phyloP scores from a whole-genome alignment of 805 yeast genomes.

The Hanseniaspora lachancei region DNA sequence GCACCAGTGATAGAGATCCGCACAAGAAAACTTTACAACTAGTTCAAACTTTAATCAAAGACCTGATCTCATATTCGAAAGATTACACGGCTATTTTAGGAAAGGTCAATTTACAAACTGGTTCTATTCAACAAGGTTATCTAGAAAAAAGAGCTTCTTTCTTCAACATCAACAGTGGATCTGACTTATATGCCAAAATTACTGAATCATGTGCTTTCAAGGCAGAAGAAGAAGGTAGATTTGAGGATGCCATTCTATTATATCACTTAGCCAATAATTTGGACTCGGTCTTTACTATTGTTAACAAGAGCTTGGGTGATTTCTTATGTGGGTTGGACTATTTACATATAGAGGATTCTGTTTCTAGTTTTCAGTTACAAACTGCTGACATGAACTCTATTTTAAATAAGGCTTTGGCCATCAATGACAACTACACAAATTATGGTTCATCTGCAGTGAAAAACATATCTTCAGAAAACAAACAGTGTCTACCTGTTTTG shows the following conservation, averaged over 20 bases:
- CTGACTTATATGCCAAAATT: conserved; percentile 52
- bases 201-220: conserved; percentile 73
- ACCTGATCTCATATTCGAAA: conserved; percentile 71
- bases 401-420: conserved; percentile 28
- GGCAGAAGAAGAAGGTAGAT: conserved; percentile 85
- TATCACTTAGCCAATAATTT: conserved; percentile 83
- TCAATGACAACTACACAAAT: conserved; percentile 24
- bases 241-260: conserved; percentile 68
- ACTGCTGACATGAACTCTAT: conserved; percentile 34
- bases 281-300: conserved; percentile 60
- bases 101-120: conserved; percentile 61
- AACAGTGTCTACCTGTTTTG: conserved; percentile 52
- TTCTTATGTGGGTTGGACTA: conserved; percentile 34
- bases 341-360: conserved; percentile 6
- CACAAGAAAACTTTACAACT: conserved; percentile 36
- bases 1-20: conserved; percentile 34
- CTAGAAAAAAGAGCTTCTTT: conserved; percentile 65
- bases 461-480: conserved; percentile 40
- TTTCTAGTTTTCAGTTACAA: conserved; percentile 23
- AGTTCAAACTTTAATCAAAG: conserved; percentile 69
- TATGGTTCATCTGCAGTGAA: conserved; percentile 47
- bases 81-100: conserved; percentile 75
- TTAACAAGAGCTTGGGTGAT: conserved; percentile 70
- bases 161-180: conserved; percentile 44
- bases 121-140: conserved; percentile 67